Conservation (phyloP, 2,329 filamentous ascomycete genomes). For the Sordariomycetes sp. region DNA sequence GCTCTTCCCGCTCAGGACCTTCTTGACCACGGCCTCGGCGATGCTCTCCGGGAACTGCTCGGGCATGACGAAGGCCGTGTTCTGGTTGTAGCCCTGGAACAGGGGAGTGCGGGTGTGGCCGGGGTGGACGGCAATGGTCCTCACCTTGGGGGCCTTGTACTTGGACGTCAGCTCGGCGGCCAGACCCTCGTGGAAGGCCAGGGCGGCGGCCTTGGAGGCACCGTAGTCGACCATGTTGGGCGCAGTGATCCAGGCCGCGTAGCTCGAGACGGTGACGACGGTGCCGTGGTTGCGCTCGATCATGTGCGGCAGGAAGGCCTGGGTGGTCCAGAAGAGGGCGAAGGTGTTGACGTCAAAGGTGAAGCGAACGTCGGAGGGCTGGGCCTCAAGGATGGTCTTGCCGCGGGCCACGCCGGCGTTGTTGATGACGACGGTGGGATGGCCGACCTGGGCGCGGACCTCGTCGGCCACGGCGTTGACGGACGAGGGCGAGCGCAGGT, state of each 20-base stretch:
- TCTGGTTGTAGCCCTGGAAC: slow-evolving; percentile 42
- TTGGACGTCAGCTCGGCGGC: slow-evolving; percentile 45
- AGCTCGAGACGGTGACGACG: slow-evolving; percentile 60
- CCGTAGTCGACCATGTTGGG: slow-evolving; percentile 61
- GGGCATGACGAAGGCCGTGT: slow-evolving; percentile 27
- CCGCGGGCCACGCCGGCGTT: slow-evolving; percentile 59
- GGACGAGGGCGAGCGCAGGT: slow-evolving; percentile 51
- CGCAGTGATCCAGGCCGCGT: slow-evolving; percentile 50
- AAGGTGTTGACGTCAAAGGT: slow-evolving; percentile 66
- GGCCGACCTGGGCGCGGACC: slow-evolving; percentile 47
- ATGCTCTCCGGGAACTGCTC: slow-evolving; percentile 28
- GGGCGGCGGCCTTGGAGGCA: slow-evolving; percentile 55
- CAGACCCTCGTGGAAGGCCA: slow-evolving; percentile 61
- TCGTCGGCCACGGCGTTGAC: slow-evolving; percentile 41
- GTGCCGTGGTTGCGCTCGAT: slow-evolving; percentile 58
- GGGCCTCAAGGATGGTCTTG: slow-evolving; percentile 49
- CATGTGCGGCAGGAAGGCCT: slow-evolving; percentile 61
- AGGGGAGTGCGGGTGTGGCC: slow-evolving; percentile 25
- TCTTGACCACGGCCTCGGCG: slow-evolving; percentile 35
- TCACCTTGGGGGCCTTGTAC: slow-evolving; percentile 54
- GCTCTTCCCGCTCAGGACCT: slow-evolving; percentile 37
- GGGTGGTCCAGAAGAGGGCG: slow-evolving; percentile 56
- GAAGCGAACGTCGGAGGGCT: slow-evolving; percentile 50
- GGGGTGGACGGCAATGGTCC: slow-evolving; percentile 58
- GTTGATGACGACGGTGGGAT: slow-evolving; percentile 63